phyloP scores from a whole-genome alignment of 306 rosid genomes.

The Pterocarpus macrocarpus region DNA sequence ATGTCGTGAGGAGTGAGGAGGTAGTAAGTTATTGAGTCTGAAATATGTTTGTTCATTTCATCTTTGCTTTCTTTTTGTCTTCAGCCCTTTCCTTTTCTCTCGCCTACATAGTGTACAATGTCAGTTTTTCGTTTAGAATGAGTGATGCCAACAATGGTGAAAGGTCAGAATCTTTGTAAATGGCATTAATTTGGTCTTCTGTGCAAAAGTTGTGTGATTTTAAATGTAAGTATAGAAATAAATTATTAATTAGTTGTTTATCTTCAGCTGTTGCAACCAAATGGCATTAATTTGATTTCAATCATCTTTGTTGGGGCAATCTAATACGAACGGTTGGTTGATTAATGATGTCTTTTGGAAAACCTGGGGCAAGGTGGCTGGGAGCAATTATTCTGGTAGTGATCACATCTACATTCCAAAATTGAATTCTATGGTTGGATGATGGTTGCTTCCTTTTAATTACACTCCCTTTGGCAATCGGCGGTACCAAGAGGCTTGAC shows the following conservation, averaged over 20 bases:
- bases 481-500: not conserved
- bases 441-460: not conserved
- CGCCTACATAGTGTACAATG: constrained; percentile 32
- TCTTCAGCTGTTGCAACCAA: constrained; percentile 20
- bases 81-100: constrained; percentile 30
- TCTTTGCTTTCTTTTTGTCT: constrained; percentile 12
- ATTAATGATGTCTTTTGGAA: not conserved
- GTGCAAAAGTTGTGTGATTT: constrained; percentile 52
- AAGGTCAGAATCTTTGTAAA: constrained; percentile 42
- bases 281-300: not conserved
- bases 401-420: not conserved
- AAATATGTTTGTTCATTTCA: constrained; percentile 40
- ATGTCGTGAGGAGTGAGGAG: constrained; percentile 36
- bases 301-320: constrained; percentile 22
- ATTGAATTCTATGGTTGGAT: not conserved
- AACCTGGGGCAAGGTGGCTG: not conserved
- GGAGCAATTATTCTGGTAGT: not conserved
- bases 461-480: too few species aligned
- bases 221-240: constrained; percentile 45
- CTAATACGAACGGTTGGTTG: not conserved
- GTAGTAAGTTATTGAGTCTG: constrained; percentile 48
- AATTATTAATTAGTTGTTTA: constrained; percentile 35
- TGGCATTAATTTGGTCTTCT: constrained; percentile 47
- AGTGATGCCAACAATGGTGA: constrained; percentile 38
- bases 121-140: constrained; percentile 46